These are phyloP conservation scores for Pseudogymnoascus sp. DNA, from an alignment of 2,329 filamentous ascomycete species.

Conservation along the genomic window DNA sequence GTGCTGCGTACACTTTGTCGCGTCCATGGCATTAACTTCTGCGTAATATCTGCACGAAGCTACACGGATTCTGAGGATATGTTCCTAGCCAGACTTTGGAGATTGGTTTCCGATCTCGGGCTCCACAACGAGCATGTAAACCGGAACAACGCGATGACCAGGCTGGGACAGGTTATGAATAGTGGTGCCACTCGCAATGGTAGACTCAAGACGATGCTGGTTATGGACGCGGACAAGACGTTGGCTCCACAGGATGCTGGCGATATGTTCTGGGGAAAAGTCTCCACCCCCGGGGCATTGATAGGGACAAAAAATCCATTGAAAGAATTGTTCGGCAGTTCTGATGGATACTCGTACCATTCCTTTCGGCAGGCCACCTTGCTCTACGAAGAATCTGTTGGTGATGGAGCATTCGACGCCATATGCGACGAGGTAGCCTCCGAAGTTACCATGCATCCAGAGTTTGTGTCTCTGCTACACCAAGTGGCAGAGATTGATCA, in stretches of 20 bases:
- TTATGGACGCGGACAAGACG: conserved; percentile 52
- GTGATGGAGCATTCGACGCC: conserved; percentile 33
- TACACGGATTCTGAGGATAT: conserved; percentile 17
- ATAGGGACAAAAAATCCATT: conserved; percentile 24
- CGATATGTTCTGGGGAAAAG: conserved; percentile 39
- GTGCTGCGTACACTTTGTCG: conserved; percentile 37
- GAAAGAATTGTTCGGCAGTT: conserved; percentile 39
- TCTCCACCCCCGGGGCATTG: conserved; percentile 5
- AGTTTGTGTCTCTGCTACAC: conserved; percentile 39
- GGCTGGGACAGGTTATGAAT: conserved; percentile 14
- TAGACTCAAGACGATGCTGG: conserved; percentile 37
- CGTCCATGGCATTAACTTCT: conserved; percentile 40
- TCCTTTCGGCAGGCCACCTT: conserved; percentile 47
- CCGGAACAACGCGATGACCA: conserved; percentile 8
- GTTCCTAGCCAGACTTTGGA: conserved; percentile 21
- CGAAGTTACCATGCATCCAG: conserved; percentile 35
- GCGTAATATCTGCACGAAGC: conserved; percentile 17
- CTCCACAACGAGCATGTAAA: conserved; percentile 34
- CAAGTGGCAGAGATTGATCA: conserved; percentile 25
- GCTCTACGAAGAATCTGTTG: conserved; percentile 40
- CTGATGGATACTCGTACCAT: conserved; percentile 41
- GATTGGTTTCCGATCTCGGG: conserved; percentile 28
- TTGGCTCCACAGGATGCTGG: conserved; percentile 43
- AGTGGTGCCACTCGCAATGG: background rate
- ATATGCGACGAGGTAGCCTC: conserved; percentile 38